phyloP scores from a whole-genome alignment of 2,329 filamentous ascomycete species.

The Dactylellina haptotyla region DNA sequence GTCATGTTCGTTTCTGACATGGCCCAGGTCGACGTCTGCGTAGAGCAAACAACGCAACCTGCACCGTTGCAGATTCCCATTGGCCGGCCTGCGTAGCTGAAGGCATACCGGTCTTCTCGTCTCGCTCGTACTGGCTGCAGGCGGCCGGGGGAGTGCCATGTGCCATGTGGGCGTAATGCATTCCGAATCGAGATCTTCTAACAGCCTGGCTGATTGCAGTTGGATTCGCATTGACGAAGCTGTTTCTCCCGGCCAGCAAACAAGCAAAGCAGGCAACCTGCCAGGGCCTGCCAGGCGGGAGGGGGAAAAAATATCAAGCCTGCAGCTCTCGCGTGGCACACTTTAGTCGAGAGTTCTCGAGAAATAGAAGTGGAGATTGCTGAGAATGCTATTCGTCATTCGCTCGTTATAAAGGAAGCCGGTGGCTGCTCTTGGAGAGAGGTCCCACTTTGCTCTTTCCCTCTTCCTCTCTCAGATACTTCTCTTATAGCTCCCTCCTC shows the following conservation, averaged over 20 bases:
- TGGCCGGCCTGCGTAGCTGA: neutral
- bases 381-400: too few species aligned
- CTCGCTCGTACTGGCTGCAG: neutral
- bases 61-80: slow-evolving; percentile 16
- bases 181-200: slow-evolving; percentile 36
- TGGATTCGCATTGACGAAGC: slow-evolving; percentile 22
- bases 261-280: slow-evolving; percentile 11
- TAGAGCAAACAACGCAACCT: slow-evolving; percentile 28
- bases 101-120: neutral
- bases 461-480: slow-evolving; percentile 4
- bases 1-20: neutral
- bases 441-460: slow-evolving; percentile 27
- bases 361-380: neutral
- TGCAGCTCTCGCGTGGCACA: slow-evolving; percentile 49
- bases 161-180: slow-evolving; percentile 36
- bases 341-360: neutral
- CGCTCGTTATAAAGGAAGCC: slow-evolving; percentile 37
- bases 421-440: slow-evolving; percentile 25
- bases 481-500: too few species aligned
- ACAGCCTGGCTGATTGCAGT: neutral
- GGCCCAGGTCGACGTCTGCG: neutral
- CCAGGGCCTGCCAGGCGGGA: neutral
- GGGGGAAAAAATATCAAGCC: neutral
- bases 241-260: slow-evolving; percentile 5
- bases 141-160: slow-evolving; percentile 9